Base-by-base conservation (phyloP, 1,284 basidiomycete genomes). In the Coriolopsis trogii region DNA sequence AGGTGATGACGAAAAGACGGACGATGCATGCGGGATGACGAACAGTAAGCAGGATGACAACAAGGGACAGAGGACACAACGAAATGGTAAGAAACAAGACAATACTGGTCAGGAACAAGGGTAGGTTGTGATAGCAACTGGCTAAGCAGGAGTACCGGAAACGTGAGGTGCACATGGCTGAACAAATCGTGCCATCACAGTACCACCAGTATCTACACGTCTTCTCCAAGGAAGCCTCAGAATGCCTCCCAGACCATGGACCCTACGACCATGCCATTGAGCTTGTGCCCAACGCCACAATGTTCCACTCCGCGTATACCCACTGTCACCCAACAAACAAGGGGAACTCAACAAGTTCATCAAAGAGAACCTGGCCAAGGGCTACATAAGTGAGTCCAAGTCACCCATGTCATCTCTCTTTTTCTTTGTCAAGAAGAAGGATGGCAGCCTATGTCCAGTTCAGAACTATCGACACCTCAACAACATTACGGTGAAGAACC, bases 351-450 rank as follows among this genome's bases (percentile, higher is more conserved):
- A 51, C 30, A 21, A 41, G 28, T 71, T 67, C 53, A 15, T 71
- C 2, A 51, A 67, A 6, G 67, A 72, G 26, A 70, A 70, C 44
- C 59, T 72, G 0, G 15, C 34, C 3, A 60, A 36, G 9, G 59
- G 66, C 2, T 41, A 40, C 6, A 69, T 68, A 20, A 38, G 50
- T 0, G 53, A 46, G 7, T 68, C 68, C 0, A 67, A 63, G 23
- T 65, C 65, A 3, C 61, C 63, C 0, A 60, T 62, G 38, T 66
- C 51, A 0, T 51, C 71, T 0, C 69, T 72, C 0, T 63, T 74
- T 40, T 65, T 77, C 20, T 76, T 75, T 46, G 67, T 74, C 24
- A 66, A 66, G 37, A 77, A 78, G 62, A 74, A 75, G 55, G 72
- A 75, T 51, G 68, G 70, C 3, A 44, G 55, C 0, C 56, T 72